A percentile compares a stretch with the other conserved stretches of the same genome.
These are phyloP conservation scores for Bruguiera gymnorhiza DNA, from an alignment of 345 rosid species.

Conservation along the genomic window DNA sequence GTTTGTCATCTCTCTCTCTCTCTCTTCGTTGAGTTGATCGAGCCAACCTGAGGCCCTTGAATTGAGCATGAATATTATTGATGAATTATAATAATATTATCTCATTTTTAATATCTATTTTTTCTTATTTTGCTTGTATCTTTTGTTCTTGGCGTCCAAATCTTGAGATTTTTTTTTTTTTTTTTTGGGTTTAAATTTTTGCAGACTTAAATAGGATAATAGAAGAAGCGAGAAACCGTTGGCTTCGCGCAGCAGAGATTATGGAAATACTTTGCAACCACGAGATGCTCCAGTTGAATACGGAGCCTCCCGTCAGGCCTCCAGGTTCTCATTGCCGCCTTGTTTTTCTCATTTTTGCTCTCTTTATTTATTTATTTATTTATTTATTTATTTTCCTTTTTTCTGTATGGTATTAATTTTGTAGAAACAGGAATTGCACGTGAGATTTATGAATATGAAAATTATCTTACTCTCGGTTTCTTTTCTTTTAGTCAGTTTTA, in stretches of 20 bases:
- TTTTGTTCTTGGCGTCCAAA: not conserved
- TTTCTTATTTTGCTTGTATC: not conserved
- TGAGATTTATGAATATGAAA: too few relatives aligned
- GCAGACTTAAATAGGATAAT: slow-evolving; percentile 16
- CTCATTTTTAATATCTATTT: not conserved
- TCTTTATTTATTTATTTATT: not conserved
- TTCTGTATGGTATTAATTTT: not conserved
- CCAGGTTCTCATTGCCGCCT: slow-evolving; percentile 31
- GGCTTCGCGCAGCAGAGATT: slow-evolving; percentile 67
- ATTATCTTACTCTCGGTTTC: too few relatives aligned
- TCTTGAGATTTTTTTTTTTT: not conserved
- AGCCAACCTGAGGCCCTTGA: too few relatives aligned
- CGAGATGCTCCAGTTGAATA: slow-evolving; percentile 35
- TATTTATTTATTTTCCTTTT: not conserved
- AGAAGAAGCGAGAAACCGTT: slow-evolving; percentile 42
- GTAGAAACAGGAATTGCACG: too few relatives aligned
- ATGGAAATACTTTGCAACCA: slow-evolving; percentile 50
- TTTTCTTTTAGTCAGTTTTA: too few relatives aligned
- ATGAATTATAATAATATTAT: too few relatives aligned
- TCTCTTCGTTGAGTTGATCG: not conserved
- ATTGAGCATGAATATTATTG: too few relatives aligned
- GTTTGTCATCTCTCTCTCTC: not conserved
- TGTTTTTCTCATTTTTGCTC: slow-evolving; percentile 1
- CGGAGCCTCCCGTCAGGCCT: slow-evolving; percentile 48
- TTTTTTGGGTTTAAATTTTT: not conserved